Conservation (phyloP, 202 grass and related monocot species). For the Panicum hallii region DNA sequence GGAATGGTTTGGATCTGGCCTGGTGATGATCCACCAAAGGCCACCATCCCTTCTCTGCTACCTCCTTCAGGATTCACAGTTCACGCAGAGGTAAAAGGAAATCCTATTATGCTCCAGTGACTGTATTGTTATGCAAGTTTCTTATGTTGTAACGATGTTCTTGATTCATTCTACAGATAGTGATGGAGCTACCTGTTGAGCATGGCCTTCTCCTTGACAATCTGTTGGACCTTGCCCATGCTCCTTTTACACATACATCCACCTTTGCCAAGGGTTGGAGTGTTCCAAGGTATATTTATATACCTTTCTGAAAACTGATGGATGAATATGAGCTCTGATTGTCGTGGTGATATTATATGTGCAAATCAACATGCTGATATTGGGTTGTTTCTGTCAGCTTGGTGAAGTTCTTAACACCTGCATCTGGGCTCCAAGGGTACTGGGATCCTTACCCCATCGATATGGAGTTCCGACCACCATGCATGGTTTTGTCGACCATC, state of each 20-base stretch:
- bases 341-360: not conserved
- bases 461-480: constrained; percentile 95
- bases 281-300: constrained; percentile 78
- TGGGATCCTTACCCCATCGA: constrained; percentile 99
- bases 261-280: constrained; percentile 99
- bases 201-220: constrained; percentile 98
- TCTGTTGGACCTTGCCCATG: constrained; percentile 97
- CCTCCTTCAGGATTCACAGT: constrained; percentile 86
- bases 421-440: constrained; percentile 90
- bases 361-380: constrained; percentile 19
- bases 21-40: constrained; percentile 65
- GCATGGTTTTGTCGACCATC: constrained; percentile 94
- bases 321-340: not conserved
- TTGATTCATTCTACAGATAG: constrained; percentile 68
- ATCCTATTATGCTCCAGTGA: not conserved
- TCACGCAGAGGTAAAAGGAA: constrained; percentile 82
- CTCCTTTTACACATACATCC: constrained; percentile 94
- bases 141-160: constrained; percentile 19
- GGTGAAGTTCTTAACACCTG: constrained; percentile 93
- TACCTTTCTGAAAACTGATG: not conserved
- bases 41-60: constrained; percentile 83
- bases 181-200: constrained; percentile 95
- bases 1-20: constrained; percentile 99
- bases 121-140: not conserved
- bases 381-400: constrained; percentile 49